Evolutionary conservation across 202 grass and related monocot genomes (phyloP), one percentile per base, ranked within the genome.

Genomic region (Saccharum hybrid): DNA sequence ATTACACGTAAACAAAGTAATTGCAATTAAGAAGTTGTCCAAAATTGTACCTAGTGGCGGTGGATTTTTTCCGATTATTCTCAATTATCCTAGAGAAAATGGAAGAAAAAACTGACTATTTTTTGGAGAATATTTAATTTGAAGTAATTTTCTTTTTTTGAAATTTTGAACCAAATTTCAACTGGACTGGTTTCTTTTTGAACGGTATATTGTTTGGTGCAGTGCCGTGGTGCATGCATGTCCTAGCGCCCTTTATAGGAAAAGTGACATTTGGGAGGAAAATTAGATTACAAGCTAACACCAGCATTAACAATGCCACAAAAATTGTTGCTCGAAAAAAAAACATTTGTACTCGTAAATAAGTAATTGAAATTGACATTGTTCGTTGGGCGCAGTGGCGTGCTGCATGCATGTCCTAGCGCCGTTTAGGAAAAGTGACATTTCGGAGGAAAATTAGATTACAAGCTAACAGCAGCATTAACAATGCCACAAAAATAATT

Each of bases 391-490:
- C 2, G 54, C 7, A 57, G 54, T 56, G 52, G 4, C 34, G 51
- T 56, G 51, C 51, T 56, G 51, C 54, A 21, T 57, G 7, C 54
- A 56, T 57, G 54, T 4, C n/a, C 21, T 31, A 23, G 18, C 16
- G 22, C 61, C 68, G 28, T 82, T 74, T 74, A 14, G 69, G 51
- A 40, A 76, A 45, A 79, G 52, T 37, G 69, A 37, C 52, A 10
- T 69, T 21, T 30, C 0, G 39, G 21, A 63, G 80, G 12, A 83
- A 86, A 48, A 64, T 71, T 87, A 73, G 63, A 30, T 66, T 75
- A 48, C 23, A 90, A 71, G 88, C 80, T 86, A 90, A 83, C 84
- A 48, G 34, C 68, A 56, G 80, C 80, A 74, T 79, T 90, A 78
- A 80, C 66, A 28, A 28, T 28, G 28, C 28, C 28, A 28, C 28